Base-by-base conservation (phyloP, 345 rosid species). In the Heritiera fomes region DNA sequence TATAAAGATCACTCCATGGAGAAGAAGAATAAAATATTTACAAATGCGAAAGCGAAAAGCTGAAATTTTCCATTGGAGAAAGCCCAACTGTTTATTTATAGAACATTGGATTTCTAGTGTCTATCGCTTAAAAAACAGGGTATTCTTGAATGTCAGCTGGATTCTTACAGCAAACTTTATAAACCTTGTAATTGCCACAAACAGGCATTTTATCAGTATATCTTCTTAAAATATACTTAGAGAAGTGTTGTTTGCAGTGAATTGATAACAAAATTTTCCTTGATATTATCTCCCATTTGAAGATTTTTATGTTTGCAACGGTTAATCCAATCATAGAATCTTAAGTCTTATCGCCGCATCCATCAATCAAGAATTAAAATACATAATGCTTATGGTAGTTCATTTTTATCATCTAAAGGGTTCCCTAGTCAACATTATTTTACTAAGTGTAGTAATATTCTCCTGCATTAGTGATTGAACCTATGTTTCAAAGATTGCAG, bases 101-200 rank as follows among this genome's bases (percentile, higher is more conserved):
- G 41, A 58, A n/a, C 62, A 8, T 8, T 12, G 13, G 13, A 12
- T 4, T 23, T 56, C 58, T 77, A 18, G 69, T 14, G 45, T 14
- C 18, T 7, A 64, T 8, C 30, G 69, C 77, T 86, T 69, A 43
- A 20, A 8, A 23, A 40, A 52, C 58, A 10, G 78, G 65, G 84
- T 71, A 82, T 80, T 40, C 79, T 82, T 66, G 66, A 55, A 13
- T 43, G 60, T 50, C 7, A 46, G 79, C 83, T 78, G 62, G 71
- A 66, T 56, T 58, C 56, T 82, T 43, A 81, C 88, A 86, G 46
- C 11, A 6, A 38, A 64, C 46, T 34, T 5, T 1, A 34, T 43
- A 34, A 63, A 7, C 46, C 69, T 64, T 34, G 69, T 15, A 0
- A 38, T 64, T 38, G 0, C 38, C 69, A 34, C 20, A 46, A 6